A percentile compares a stretch with the other conserved stretches of the same genome.
phyloP scores from a whole-genome alignment of 2,329 filamentous ascomycete genomes.

The Thelonectria blattea region DNA sequence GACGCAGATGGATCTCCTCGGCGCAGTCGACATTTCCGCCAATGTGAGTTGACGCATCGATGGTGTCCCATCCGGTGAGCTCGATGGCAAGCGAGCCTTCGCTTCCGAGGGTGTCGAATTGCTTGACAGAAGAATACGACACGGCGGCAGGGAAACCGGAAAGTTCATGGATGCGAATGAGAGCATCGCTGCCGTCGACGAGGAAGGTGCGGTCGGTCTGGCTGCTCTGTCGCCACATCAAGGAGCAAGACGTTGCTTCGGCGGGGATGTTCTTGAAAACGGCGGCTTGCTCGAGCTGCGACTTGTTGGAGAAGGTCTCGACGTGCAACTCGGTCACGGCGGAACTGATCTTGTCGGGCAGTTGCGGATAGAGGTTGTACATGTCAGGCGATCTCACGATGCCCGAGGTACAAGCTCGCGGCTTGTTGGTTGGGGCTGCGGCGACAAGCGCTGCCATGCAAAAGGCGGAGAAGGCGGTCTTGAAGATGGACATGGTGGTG shows the following conservation, averaged over 20 bases:
- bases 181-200: slow-evolving; percentile 8
- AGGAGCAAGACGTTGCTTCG: slow-evolving; percentile 2
- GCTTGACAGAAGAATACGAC: slow-evolving; percentile 6
- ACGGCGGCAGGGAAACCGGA: slow-evolving; percentile 12
- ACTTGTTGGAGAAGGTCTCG: slow-evolving; percentile 13
- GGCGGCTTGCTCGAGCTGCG: slow-evolving; percentile 12
- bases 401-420: slow-evolving; percentile 7
- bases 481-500: not conserved
- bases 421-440: slow-evolving; percentile 6
- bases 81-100: not conserved
- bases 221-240: slow-evolving; percentile 8
- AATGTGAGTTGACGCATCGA: slow-evolving; percentile 1
- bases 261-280: slow-evolving; percentile 12
- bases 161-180: not conserved
- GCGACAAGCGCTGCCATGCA: slow-evolving; percentile 3
- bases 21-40: slow-evolving; percentile 8
- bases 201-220: slow-evolving; percentile 12
- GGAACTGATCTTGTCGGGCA: not conserved
- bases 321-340: slow-evolving; percentile 2
- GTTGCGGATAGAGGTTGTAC: slow-evolving; percentile 15
- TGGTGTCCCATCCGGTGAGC: slow-evolving; percentile 7
- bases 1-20: slow-evolving; percentile 1
- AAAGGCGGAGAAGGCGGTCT: slow-evolving; percentile 3
- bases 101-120: slow-evolving; percentile 4
- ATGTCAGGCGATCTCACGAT: not conserved